These are phyloP conservation scores for Penicillium mononematosum DNA, from an alignment of 495 filamentous ascomycete genomes.

Conservation along the genomic window DNA sequence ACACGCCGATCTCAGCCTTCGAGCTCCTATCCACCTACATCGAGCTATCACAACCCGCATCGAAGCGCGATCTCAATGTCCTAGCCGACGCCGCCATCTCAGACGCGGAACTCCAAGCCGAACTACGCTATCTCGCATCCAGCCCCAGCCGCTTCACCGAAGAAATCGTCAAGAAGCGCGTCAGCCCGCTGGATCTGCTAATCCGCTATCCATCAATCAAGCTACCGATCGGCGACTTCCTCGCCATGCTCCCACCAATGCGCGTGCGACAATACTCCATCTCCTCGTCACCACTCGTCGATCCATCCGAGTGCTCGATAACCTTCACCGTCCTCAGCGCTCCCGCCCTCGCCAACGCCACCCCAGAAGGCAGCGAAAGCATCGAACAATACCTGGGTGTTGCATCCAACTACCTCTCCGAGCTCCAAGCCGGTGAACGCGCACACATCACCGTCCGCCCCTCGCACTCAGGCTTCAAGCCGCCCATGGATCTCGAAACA, in stretches of 20 bases:
- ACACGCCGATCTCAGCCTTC: conserved; percentile 55
- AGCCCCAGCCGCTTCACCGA: conserved; percentile 44
- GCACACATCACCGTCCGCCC: conserved; percentile 60
- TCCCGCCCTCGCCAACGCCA: conserved; percentile 45
- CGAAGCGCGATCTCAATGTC: conserved; percentile 47
- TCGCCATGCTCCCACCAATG: conserved; percentile 71
- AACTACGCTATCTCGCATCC: conserved; percentile 33
- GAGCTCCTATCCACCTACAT: conserved; percentile 68
- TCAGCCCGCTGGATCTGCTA: conserved; percentile 65
- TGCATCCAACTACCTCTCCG: conserved; percentile 58
- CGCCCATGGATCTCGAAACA: conserved; percentile 57
- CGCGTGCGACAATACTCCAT: conserved; percentile 76
- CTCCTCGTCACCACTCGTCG: conserved; percentile 67
- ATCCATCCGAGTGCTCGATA: conserved; percentile 58
- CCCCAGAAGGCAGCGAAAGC: conserved; percentile 28
- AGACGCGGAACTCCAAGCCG: conserved; percentile 30
- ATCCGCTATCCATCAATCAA: conserved; percentile 55
- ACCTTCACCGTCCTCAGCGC: conserved; percentile 65
- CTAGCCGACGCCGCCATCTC: conserved; percentile 43
- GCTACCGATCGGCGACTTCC: conserved; percentile 60
- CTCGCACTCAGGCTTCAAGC: conserved; percentile 62
- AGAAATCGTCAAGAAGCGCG: conserved; percentile 55
- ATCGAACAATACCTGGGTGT: conserved; percentile 51
- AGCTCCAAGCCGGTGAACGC: conserved; percentile 56
- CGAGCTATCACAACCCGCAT: conserved; percentile 69